Evolutionary conservation across 352 stramenopile species (phyloP).

Genomic region (Aphanomyces cochlioides): DNA sequence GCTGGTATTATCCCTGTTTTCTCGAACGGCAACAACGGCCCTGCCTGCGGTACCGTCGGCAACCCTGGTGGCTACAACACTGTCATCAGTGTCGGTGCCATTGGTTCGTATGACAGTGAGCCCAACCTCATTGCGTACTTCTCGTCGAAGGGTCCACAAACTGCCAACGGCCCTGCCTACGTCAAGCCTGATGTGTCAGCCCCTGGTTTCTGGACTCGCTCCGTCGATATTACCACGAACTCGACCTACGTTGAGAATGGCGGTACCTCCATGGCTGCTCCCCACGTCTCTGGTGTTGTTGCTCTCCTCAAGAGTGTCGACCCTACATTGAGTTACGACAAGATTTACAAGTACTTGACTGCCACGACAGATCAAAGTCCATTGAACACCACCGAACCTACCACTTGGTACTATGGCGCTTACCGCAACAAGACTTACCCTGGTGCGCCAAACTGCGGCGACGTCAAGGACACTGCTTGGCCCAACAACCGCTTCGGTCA

Average conservation of each 20-base stretch:
- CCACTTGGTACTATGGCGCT: neutral
- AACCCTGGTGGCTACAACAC: constrained; percentile 37
- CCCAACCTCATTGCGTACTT: constrained; percentile 37
- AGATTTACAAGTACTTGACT: constrained; percentile 29
- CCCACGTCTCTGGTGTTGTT: constrained; percentile 36
- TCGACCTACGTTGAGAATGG: constrained; percentile 33
- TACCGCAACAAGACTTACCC: constrained; percentile 33
- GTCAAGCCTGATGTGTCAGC: constrained; percentile 27
- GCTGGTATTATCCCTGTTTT: constrained; percentile 42
- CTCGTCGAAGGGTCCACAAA: constrained; percentile 35
- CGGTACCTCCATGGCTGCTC: constrained; percentile 41
- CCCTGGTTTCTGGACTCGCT: constrained; percentile 30
- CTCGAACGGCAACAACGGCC: constrained; percentile 38
- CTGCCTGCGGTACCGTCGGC: constrained; percentile 34
- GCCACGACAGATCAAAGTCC: neutral
- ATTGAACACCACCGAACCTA: constrained; percentile 1
- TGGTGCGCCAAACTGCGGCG: constrained; percentile 38
- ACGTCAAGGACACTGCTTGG: constrained; percentile 37
- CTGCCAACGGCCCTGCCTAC: constrained; percentile 34
- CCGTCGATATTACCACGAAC: constrained; percentile 30
- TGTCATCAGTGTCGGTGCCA: constrained; percentile 36
- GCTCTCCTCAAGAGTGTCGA: constrained; percentile 37
- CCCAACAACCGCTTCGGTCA: constrained; percentile 47
- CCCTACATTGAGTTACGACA: constrained; percentile 32
- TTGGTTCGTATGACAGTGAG: constrained; percentile 40